Evolutionary conservation across 768 basidiomycete species (phyloP), one percentile per base, ranked within the genome.

Genomic region (Multifurca ochricompacta): DNA sequence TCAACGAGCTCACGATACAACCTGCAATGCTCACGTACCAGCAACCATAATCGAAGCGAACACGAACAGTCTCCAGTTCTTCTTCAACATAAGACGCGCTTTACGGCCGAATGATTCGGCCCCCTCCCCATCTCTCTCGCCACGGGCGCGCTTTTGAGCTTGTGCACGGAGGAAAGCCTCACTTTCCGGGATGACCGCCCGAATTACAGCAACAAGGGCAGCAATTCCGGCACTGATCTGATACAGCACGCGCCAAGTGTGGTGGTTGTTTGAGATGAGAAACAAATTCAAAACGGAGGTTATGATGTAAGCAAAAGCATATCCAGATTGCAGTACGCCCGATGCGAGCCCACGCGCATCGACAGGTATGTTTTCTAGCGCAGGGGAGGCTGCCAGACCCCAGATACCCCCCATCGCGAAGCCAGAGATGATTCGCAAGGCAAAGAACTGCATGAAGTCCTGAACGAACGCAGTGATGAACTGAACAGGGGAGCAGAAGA

Each of bases 361-460:
- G 30, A 87, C 82, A 0, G 92, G 92, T 6, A 94, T 75, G 66
- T 88, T 92, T 67, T 96, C 93, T 30, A 96, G 81, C 0, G 86
- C 83, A 0, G 86, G 91, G 0, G 89, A 77, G 1, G 86, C 74
- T 0, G 89, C 77, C 27, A 91, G 73, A 18, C 91, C 90, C 90
- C 92, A 94, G 43, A 94, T 78, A 0, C 88, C 89, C 31, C 89
- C 88, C 87, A 92, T 91, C 1, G 82, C 84, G 46, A 92, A 79
- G 59, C 90, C 91, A 65, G 91, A 93, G 43, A 95, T 73, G 2
- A 82, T 79, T 8, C 92, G 79, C 6, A 91, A 74, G 16, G 79
- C 90, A 27, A 96, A 78, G 73, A 98, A 98, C 58, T 84, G 74
- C 0, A 56, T 27, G 69, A 80, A 95, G 0, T 83, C 88, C 14